A percentile compares a stretch with the other conserved stretches of the same genome.
Evolutionary conservation across 768 basidiomycete species (phyloP).

Genomic region (Hygrophoropsis aurantiaca): DNA sequence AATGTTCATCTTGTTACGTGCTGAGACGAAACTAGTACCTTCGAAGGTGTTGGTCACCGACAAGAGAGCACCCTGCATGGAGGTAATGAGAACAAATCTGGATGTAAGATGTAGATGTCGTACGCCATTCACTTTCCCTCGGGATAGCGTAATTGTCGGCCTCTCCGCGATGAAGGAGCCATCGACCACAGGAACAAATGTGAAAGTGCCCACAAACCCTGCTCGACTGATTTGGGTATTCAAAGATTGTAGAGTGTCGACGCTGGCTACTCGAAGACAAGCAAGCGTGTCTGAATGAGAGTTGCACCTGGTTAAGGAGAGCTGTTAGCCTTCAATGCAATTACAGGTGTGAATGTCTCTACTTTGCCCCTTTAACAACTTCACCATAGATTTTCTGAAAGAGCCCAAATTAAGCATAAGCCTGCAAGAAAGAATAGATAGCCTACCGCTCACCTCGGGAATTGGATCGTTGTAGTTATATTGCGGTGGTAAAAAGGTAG

Average conservation of each 20-base stretch:
- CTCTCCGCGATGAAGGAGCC: conserved; percentile 27
- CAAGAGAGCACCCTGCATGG: not conserved
- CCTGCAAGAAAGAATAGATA: no score
- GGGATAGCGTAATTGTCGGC: conserved; percentile 19
- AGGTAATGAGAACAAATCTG: not conserved
- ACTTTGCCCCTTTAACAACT: not conserved
- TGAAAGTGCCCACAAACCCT: conserved; percentile 26
- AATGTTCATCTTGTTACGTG: not conserved
- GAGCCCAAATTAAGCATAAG: no score
- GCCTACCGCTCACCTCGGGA: conserved; percentile 36
- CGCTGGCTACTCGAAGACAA: conserved; percentile 22
- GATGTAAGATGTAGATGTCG: conserved; percentile 1
- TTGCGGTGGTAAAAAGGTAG: conserved; percentile 41
- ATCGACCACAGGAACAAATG: conserved; percentile 29
- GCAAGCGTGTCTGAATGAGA: conserved; percentile 17
- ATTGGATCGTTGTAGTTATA: conserved; percentile 39
- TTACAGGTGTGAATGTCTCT: not conserved
- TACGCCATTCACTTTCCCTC: conserved; percentile 28
- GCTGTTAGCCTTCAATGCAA: not conserved
- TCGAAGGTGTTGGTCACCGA: conserved; percentile 8
- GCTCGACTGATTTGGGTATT: conserved; percentile 18
- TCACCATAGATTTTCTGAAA: not conserved
- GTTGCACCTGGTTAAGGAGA: conserved; percentile 18
- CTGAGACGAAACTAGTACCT: not conserved
- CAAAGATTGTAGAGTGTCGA: conserved; percentile 15